Conservation (phyloP, 2,329 filamentous ascomycete genomes). For the Atkinsonella hypoxylon region DNA sequence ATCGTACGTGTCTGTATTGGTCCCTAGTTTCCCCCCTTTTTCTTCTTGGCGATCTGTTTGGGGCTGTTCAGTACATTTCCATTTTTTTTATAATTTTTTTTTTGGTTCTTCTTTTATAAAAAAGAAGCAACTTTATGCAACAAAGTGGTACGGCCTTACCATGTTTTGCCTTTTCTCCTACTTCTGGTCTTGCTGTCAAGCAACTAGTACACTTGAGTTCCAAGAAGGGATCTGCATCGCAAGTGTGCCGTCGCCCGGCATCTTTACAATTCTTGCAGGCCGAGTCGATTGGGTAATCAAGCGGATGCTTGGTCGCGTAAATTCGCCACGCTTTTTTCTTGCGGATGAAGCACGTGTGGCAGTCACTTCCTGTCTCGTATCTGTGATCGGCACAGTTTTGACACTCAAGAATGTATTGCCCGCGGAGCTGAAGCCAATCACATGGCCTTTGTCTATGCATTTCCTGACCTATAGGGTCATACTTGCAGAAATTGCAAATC, state of each 20-base stretch:
- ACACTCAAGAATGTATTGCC: slow-evolving; percentile 12
- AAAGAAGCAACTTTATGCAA: background rate
- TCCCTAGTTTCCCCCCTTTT: background rate
- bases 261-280: slow-evolving; percentile 9
- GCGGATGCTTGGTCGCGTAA: slow-evolving; percentile 9
- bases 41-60: background rate
- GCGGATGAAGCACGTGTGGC: slow-evolving; percentile 8
- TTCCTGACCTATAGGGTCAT: slow-evolving; percentile 1
- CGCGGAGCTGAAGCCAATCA: slow-evolving; percentile 6
- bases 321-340: slow-evolving; percentile 6
- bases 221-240: slow-evolving; percentile 14
- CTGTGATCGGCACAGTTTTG: slow-evolving; percentile 15
- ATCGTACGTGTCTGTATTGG: background rate
- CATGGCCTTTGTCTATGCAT: slow-evolving; percentile 7
- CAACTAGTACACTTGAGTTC: slow-evolving; percentile 11
- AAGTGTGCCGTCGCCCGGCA: slow-evolving; percentile 1
- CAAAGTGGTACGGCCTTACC: background rate
- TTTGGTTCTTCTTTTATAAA: too few species aligned
- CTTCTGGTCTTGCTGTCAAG: slow-evolving; percentile 5
- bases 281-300: slow-evolving; percentile 5
- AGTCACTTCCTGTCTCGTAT: background rate
- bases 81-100: too few species aligned
- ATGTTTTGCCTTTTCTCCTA: slow-evolving; percentile 3
- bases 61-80: too few species aligned
- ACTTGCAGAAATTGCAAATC: slow-evolving; percentile 11